A percentile compares a stretch with the other conserved stretches of the same genome.
Conservation (phyloP, 2,329 filamentous ascomycete genomes). For the Graphilbum fragrans region DNA sequence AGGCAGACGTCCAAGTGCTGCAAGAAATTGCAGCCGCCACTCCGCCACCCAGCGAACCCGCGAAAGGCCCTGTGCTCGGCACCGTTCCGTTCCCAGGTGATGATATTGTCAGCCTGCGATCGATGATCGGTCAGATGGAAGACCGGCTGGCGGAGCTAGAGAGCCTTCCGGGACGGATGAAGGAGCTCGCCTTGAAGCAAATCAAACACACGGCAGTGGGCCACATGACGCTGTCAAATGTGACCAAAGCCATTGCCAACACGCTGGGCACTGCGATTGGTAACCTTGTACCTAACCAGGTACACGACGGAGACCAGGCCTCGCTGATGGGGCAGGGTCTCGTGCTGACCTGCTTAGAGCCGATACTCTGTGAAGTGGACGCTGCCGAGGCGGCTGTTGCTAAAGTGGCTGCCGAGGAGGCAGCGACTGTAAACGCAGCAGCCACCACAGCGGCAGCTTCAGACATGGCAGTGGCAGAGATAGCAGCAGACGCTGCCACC, state of each 20-base stretch:
- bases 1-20: not conserved
- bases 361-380: too few species aligned
- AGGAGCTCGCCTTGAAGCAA: not conserved
- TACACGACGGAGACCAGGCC: too few species aligned
- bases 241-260: not conserved
- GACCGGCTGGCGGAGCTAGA: constrained; percentile 4
- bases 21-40: not conserved
- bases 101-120: constrained; percentile 8
- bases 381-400: too few species aligned
- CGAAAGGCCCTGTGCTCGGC: not conserved
- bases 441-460: too few species aligned
- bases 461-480: too few species aligned
- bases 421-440: too few species aligned
- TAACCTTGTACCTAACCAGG: too few species aligned
- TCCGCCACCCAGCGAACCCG: not conserved
- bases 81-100: constrained; percentile 7
- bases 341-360: too few species aligned
- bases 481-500: too few species aligned
- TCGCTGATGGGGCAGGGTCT: too few species aligned
- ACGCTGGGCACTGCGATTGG: constrained; percentile 1
- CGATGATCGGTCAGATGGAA: constrained; percentile 5
- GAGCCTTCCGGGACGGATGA: not conserved
- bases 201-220: not conserved
- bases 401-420: too few species aligned
- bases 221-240: not conserved